Conservation (phyloP, 331 rosid species). For the Stylosanthes scabra region DNA sequence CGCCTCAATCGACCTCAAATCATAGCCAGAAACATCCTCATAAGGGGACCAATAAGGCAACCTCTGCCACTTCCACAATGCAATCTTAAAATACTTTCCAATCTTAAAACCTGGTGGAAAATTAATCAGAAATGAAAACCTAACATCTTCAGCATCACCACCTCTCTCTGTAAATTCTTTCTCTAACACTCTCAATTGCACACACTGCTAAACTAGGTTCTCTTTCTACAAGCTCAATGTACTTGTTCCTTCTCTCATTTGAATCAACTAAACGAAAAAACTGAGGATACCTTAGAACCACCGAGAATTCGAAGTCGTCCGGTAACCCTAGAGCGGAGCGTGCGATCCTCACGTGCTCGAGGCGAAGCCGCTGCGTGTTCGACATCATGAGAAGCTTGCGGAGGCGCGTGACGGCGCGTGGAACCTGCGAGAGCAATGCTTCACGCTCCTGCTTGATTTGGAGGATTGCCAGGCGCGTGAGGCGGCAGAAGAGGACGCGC, state of each 20-base stretch:
- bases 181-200: constrained; percentile 78
- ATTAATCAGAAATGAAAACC: constrained; percentile 77
- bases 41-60: constrained; percentile 91
- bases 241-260: constrained; percentile 75
- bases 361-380: constrained; percentile 63
- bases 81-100: constrained; percentile 75
- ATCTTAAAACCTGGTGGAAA: constrained; percentile 93
- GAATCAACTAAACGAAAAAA: constrained; percentile 76
- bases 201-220: constrained; percentile 57
- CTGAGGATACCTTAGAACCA: constrained; percentile 67
- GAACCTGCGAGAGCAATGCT: constrained; percentile 59
- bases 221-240: constrained; percentile 72
- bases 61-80: constrained; percentile 94
- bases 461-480: constrained; percentile 73
- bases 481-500: constrained; percentile 74
- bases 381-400: constrained; percentile 87
- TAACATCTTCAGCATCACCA: constrained; percentile 70
- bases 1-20: too few species aligned
- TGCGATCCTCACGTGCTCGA: constrained; percentile 84
- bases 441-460: constrained; percentile 71
- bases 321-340: constrained; percentile 72
- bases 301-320: constrained; percentile 80
- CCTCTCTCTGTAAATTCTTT: constrained; percentile 78
- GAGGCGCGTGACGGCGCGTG: constrained; percentile 70
- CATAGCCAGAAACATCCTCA: constrained; percentile 78